phyloP scores from a whole-genome alignment of 2,329 filamentous ascomycete species.

The Colletotrichum orbiculare region DNA sequence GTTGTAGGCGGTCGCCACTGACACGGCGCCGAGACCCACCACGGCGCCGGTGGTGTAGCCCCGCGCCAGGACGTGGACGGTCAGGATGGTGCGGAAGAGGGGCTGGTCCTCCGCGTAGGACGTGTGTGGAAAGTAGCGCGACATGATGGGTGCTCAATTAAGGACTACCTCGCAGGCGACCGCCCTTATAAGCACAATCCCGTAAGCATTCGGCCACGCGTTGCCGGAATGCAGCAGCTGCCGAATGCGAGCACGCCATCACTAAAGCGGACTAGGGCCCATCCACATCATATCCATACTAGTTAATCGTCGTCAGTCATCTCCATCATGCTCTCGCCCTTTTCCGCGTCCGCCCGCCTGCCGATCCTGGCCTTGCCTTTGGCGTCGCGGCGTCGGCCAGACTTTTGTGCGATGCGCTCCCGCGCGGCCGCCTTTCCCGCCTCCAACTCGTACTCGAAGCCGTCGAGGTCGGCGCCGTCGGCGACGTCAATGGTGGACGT shows the following conservation, averaged over 20 bases:
- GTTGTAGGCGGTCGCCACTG: constrained; percentile 46
- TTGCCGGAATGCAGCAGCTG: no score
- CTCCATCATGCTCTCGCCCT: constrained; percentile 63
- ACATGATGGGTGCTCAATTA: constrained; percentile 54
- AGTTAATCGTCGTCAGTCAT: constrained; percentile 64
- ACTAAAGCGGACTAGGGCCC: neutral
- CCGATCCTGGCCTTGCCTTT: constrained; percentile 60
- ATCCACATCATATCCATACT: constrained; percentile 9
- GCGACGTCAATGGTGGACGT: constrained; percentile 60
- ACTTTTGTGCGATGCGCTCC: constrained; percentile 46
- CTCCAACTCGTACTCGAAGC: constrained; percentile 65
- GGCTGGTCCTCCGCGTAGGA: constrained; percentile 73
- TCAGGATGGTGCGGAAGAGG: constrained; percentile 64
- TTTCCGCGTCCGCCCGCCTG: constrained; percentile 47
- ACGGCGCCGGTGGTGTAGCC: constrained; percentile 64
- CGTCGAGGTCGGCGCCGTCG: constrained; percentile 57
- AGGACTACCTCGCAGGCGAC: neutral
- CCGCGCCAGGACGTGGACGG: constrained; percentile 68
- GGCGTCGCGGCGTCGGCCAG: constrained; percentile 43
- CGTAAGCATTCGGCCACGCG: no score
- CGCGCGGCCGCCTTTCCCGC: constrained; percentile 58
- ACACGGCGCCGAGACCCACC: constrained; percentile 55
- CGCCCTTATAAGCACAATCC: no score
- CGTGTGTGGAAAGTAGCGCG: constrained; percentile 65
- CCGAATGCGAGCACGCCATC: no score